Evolutionary conservation across 2,329 filamentous ascomycete genomes (phyloP), one percentile per base, ranked within the genome.

Genomic region (Pyricularia sp.): DNA sequence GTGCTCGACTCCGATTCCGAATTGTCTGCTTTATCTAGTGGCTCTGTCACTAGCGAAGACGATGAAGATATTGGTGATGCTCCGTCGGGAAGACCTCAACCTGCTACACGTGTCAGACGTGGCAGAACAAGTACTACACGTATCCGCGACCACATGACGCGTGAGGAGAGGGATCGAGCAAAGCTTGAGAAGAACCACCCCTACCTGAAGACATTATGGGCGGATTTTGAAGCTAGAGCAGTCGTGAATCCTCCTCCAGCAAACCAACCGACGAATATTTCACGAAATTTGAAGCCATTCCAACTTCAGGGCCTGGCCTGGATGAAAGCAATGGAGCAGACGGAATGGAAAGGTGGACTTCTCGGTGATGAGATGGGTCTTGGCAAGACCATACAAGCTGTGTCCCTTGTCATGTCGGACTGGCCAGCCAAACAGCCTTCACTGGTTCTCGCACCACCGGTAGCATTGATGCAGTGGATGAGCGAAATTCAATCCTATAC

Each of bases 351-450:
- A 72, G 94, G 94, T 22, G 94, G 94, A 16, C 81, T 99, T 2
- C 83, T 99, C 1, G 94, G 94, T 66, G 94, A 99, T 70, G 94
- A 99, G 76, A 99, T 99, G 94, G 94, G 94, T 7, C 90, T 99
- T 78, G 94, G 94, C 62, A 99, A 99, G 79, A 99, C 94, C 0
- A 97, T 99, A 63, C 94, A 99, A 76, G 93, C 94, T 2, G 94
- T 99, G 22, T 97, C 93, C 3, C 83, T 99, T 60, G 92, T 99
- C 75, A 97, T 97, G 94, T 97, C 93, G 0, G 93, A 97, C 73
- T 97, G 90, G 71, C 93, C 93, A 3, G 89, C 87, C 26, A 89
- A 88, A 69, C 78, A 88, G 65, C 93, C 94, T 1, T 90, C 91
- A 0, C 81, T 97, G 4, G 93, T 97, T 1, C 82, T 97, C 40